These are phyloP conservation scores for Aspergillus bombycis DNA, from an alignment of 2,329 filamentous ascomycete genomes.

Conservation along the genomic window DNA sequence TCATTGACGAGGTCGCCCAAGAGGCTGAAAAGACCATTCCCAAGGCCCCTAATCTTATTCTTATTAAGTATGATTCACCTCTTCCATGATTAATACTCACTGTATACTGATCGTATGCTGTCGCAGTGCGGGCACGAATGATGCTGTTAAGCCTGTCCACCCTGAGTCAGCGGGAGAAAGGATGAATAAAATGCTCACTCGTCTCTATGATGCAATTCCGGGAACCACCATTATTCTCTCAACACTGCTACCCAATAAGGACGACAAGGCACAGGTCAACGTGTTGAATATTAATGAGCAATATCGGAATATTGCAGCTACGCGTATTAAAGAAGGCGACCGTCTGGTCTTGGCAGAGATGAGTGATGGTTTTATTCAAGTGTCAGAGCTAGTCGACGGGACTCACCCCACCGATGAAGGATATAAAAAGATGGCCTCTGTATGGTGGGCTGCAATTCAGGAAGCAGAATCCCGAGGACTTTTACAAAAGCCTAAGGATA, in stretches of 20 bases:
- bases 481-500: slow-evolving; percentile 11
- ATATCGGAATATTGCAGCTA: slow-evolving; percentile 26
- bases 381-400: slow-evolving; percentile 21
- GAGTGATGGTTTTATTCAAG: slow-evolving; percentile 21
- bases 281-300: slow-evolving; percentile 27
- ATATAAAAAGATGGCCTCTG: slow-evolving; percentile 31
- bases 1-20: slow-evolving; percentile 24
- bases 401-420: slow-evolving; percentile 27
- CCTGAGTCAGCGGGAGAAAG: slow-evolving; percentile 22
- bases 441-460: slow-evolving; percentile 32
- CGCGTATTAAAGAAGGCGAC: slow-evolving; percentile 21
- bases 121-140: slow-evolving; percentile 38
- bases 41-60: slow-evolving; percentile 29
- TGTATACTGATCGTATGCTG: neutral
- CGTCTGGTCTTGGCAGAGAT: slow-evolving; percentile 32
- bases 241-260: slow-evolving; percentile 32
- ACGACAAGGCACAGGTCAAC: neutral
- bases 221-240: slow-evolving; percentile 36
- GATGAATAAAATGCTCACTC: slow-evolving; percentile 30
- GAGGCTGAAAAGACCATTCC: slow-evolving; percentile 17
- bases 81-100: neutral
- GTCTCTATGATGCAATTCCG: slow-evolving; percentile 25
- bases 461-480: slow-evolving; percentile 21
- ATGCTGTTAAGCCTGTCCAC: slow-evolving; percentile 26
- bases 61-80: slow-evolving; percentile 27